Base-by-base conservation (phyloP, 192 early-diverging fungal species). In the Linnemannia hyalina region DNA sequence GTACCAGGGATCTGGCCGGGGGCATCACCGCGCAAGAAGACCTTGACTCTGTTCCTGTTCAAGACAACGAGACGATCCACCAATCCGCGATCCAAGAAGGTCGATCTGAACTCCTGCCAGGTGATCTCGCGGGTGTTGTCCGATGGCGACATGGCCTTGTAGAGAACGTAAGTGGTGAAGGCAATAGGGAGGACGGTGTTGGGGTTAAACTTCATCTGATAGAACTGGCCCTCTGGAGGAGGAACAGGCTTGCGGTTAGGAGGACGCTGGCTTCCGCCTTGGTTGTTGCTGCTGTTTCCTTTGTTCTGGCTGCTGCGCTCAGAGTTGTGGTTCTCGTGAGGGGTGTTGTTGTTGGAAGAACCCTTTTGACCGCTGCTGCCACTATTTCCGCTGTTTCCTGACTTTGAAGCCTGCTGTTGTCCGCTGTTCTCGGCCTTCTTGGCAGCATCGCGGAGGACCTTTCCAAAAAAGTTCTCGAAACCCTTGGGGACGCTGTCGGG, bases 51-150 rank as follows among this genome's bases (percentile, higher is more conserved):
- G 78, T 93, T 95, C 73, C 95, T 93, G 90, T 99, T 99, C 44
- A 97, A 88, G 15, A 99, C 98, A 7, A 94, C 94, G 15, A 99
- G 90, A 47, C 93, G 94, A 74, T 99, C 97, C 7, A 99, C 98
- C 76, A 96, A 90, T 22, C 97, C 98, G 81, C 96, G 97, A 72
- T 99, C 97, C 44, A 99, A 90, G 84, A 98, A 95, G n/a, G 95
- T 91, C 32, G 92, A 93, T 20, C 96, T 92, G 90, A 99, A 99
- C 74, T 98, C 97, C 85, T 98, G 96, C 94, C 94, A 99, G 15
- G 97, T 97, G 70, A 99, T 97, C 77, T 98, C 93, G 5, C 91
- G 89, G 13, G 89, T 82, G 78, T 89, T 88, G 10, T 93, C 91
- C 6, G 70, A 81, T 32, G 88, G 88, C 2, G 89, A 78, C 35